phyloP scores from a whole-genome alignment of 345 rosid species.

The Euphorbia peplus region DNA sequence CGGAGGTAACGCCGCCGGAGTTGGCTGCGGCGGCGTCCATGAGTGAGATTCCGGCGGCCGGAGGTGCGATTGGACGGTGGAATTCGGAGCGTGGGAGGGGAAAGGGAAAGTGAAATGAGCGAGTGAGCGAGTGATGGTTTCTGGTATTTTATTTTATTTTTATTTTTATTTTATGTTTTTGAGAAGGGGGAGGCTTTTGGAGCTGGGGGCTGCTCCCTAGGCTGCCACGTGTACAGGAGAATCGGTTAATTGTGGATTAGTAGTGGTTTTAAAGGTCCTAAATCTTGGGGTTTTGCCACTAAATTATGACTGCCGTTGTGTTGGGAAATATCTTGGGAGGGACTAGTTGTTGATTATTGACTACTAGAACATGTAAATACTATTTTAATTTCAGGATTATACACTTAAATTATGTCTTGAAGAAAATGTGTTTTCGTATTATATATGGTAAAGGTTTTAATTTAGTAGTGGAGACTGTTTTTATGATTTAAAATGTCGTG shows the following conservation, averaged over 20 bases:
- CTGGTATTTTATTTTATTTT: neutral
- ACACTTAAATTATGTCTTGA: too few species aligned
- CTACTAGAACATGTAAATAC: too few species aligned
- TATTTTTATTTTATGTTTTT: neutral
- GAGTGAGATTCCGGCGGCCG: slow-evolving; percentile 3
- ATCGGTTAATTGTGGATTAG: slow-evolving; percentile 26
- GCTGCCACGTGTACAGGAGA: slow-evolving; percentile 64
- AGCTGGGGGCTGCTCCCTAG: slow-evolving; percentile 56
- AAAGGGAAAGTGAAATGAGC: neutral
- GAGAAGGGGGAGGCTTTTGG: slow-evolving; percentile 19
- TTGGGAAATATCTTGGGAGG: slow-evolving; percentile 10
- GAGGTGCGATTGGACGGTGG: slow-evolving; percentile 25
- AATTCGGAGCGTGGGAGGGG: neutral
- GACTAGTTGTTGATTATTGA: too few species aligned
- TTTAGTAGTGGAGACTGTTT: too few species aligned
- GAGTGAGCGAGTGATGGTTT: neutral
- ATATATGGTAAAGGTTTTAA: too few species aligned
- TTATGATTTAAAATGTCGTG: too few species aligned
- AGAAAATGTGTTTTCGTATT: too few species aligned
- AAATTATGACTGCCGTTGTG: neutral
- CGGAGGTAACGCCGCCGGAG: slow-evolving; percentile 51
- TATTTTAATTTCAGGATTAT: too few species aligned
- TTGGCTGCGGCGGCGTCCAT: too few species aligned
- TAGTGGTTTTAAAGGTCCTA: slow-evolving; percentile 17
- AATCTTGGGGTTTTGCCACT: slow-evolving; percentile 20